These are phyloP conservation scores for Colletotrichum camelliae DNA, from an alignment of 2,329 filamentous ascomycete species.

Conservation along the genomic window DNA sequence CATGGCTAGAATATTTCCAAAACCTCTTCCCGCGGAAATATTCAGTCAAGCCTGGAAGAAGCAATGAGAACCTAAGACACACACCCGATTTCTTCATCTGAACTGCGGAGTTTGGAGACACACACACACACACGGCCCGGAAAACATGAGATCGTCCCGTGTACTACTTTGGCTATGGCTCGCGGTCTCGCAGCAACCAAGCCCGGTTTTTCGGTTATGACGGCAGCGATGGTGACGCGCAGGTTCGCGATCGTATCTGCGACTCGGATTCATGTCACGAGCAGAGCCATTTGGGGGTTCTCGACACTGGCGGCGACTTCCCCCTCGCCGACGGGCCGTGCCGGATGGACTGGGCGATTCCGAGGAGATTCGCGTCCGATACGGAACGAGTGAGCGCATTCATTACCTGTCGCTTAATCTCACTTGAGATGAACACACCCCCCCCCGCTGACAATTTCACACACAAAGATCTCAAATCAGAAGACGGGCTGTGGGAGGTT, in stretches of 20 bases:
- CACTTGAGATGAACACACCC: background rate
- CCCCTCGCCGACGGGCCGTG: background rate
- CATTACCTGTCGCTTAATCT: background rate
- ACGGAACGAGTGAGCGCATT: background rate
- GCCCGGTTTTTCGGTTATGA: background rate
- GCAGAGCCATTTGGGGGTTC: background rate
- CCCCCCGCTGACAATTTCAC: background rate
- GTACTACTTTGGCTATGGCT: conserved; percentile 6
- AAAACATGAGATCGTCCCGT: conserved; percentile 8
- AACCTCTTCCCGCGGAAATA: background rate
- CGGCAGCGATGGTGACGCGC: background rate
- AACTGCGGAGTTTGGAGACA: background rate
- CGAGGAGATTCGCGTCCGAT: conserved; percentile 11
- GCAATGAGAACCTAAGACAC: background rate
- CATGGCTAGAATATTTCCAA: background rate
- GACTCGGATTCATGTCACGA: background rate
- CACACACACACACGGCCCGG: background rate
- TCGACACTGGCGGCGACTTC: background rate
- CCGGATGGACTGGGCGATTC: background rate
- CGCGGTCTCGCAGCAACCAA: background rate
- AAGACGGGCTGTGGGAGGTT: conserved; percentile 29
- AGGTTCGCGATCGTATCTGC: background rate
- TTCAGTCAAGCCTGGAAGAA: background rate
- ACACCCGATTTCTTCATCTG: background rate
- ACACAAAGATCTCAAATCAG: conserved; percentile 11